These are phyloP conservation scores for Geotrichum citri-aurantii DNA, from an alignment of 1,139 yeast species.

Conservation along the genomic window DNA sequence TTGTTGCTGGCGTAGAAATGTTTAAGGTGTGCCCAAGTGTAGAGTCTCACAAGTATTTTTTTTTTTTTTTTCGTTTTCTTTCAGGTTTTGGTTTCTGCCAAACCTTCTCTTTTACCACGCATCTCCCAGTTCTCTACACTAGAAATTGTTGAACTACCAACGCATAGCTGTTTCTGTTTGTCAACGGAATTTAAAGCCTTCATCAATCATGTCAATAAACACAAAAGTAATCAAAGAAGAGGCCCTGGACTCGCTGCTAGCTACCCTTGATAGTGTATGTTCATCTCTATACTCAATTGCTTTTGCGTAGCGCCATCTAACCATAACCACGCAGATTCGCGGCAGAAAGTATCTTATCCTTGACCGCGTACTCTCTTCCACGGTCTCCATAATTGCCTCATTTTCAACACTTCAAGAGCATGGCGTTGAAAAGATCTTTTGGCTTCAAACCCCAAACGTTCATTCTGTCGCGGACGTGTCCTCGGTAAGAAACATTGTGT, in stretches of 20 bases:
- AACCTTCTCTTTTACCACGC: not conserved
- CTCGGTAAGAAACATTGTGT: slow-evolving; percentile 13
- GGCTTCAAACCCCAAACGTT: slow-evolving; percentile 41
- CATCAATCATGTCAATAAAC: slow-evolving; percentile 21
- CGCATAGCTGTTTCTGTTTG: too few species aligned
- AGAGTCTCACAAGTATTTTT: not conserved
- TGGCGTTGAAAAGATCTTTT: slow-evolving; percentile 55
- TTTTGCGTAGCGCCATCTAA: not conserved
- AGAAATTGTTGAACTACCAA: not conserved
- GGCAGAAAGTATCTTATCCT: slow-evolving; percentile 45
- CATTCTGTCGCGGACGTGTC: slow-evolving; percentile 17
- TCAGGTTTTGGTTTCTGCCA: slow-evolving; percentile 3
- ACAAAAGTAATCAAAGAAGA: slow-evolving; percentile 28
- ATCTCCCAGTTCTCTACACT: not conserved
- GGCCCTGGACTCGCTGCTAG: slow-evolving; percentile 30
- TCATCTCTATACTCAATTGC: not conserved
- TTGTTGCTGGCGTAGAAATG: not conserved
- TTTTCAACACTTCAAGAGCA: slow-evolving; percentile 49
- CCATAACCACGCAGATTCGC: slow-evolving; percentile 21
- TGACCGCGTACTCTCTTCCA: slow-evolving; percentile 50
- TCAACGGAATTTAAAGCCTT: not conserved
- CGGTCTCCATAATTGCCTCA: slow-evolving; percentile 55
- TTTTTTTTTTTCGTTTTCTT: not conserved
- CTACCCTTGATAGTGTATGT: slow-evolving; percentile 32
- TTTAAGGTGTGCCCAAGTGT: not conserved